These are phyloP conservation scores for Suhomyces chickasaworum DNA, from an alignment of 1,139 yeast genomes.

Conservation along the genomic window DNA sequence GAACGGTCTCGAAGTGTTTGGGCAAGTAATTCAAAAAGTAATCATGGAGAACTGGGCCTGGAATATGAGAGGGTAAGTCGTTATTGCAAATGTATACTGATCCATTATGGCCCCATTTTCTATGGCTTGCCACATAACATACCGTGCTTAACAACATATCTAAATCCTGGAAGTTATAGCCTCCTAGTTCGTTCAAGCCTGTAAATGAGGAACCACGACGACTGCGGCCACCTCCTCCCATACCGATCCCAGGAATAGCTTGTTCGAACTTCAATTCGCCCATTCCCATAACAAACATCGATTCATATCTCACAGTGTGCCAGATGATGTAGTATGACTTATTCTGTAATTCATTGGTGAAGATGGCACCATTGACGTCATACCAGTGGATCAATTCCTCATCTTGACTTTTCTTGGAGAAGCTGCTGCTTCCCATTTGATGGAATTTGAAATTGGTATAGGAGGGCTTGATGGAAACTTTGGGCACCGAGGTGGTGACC, in stretches of 20 bases:
- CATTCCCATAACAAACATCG: conserved; percentile 34
- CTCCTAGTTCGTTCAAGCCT: conserved; percentile 44
- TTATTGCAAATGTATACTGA: conserved; percentile 28
- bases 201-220: conserved; percentile 42
- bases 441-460: conserved; percentile 17
- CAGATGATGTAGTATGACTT: conserved; percentile 42
- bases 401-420: conserved; percentile 8
- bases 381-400: conserved; percentile 17
- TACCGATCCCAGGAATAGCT: conserved; percentile 19
- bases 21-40: conserved; percentile 41
- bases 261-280: conserved; percentile 39
- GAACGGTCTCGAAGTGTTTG: conserved; percentile 21
- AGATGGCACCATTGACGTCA: conserved; percentile 40
- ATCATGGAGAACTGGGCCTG: conserved; percentile 41
- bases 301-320: conserved; percentile 26
- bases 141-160: conserved; percentile 41
- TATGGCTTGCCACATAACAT: conserved; percentile 29
- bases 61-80: conserved; percentile 41
- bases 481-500: conserved; percentile 29
- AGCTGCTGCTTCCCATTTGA: conserved; percentile 5
- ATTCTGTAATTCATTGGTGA: conserved; percentile 44
- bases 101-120: conserved; percentile 18
- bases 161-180: conserved; percentile 45
- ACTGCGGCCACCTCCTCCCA: conserved; percentile 16
- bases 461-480: conserved; percentile 39